phyloP scores from a whole-genome alignment of 73 alveolate species.

The Paramecium primaurelia region DNA sequence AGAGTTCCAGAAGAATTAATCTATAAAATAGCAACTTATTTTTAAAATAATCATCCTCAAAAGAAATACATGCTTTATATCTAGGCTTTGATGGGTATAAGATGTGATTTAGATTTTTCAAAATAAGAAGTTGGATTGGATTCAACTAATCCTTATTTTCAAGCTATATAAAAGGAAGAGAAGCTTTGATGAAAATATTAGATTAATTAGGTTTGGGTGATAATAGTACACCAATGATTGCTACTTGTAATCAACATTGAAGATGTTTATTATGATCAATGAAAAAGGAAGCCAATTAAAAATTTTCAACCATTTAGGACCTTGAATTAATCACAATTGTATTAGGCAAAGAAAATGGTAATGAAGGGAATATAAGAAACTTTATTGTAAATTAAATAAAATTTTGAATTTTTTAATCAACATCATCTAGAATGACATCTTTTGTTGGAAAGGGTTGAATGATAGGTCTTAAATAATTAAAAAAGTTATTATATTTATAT shows the following conservation, averaged over 20 bases:
- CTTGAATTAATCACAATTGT: not conserved
- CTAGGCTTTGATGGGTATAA: slow-evolving; percentile 38
- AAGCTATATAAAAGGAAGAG: slow-evolving; percentile 14
- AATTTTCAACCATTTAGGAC: not conserved
- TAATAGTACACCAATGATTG: slow-evolving; percentile 26
- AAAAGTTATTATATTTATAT: no score
- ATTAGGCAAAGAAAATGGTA: slow-evolving; percentile 19
- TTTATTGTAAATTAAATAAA: not conserved
- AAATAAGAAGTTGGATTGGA: slow-evolving; percentile 44
- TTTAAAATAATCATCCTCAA: slow-evolving; percentile 42
- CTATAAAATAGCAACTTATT: not conserved
- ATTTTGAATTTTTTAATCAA: not conserved
- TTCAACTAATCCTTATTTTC: not conserved
- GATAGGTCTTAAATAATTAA: not conserved
- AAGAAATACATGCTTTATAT: slow-evolving; percentile 13
- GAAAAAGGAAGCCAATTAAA: not conserved
- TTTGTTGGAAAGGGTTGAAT: slow-evolving; percentile 31
- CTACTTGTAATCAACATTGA: not conserved
- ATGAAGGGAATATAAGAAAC: not conserved
- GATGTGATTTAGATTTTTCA: slow-evolving; percentile 45
- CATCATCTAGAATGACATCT: slow-evolving; percentile 5
- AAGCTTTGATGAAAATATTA: slow-evolving; percentile 8
- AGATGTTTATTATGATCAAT: not conserved
- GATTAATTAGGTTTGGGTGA: slow-evolving; percentile 39
- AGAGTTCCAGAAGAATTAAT: slow-evolving; percentile 40